Conservation (phyloP, 2,329 filamentous ascomycete genomes). For the Nigrospora oryzae region DNA sequence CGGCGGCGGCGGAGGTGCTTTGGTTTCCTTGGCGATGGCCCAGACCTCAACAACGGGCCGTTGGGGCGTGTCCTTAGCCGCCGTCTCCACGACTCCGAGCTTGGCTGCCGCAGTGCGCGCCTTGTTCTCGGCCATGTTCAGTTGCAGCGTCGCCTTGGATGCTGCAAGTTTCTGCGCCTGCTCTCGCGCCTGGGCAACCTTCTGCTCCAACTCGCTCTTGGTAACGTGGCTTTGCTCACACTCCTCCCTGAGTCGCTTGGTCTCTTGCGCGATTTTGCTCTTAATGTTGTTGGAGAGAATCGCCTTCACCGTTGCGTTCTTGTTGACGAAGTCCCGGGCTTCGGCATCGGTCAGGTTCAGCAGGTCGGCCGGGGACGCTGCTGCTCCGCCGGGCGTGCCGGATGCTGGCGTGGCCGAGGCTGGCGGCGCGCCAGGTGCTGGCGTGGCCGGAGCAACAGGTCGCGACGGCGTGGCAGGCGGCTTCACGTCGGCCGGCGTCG, state of each 20-base stretch:
- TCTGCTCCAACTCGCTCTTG: slow-evolving; percentile 42
- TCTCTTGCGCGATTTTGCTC: slow-evolving; percentile 60
- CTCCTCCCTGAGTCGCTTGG: slow-evolving; percentile 50
- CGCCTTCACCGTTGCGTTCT: slow-evolving; percentile 47
- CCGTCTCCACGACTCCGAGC: slow-evolving; percentile 69
- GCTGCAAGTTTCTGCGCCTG: slow-evolving; percentile 64
- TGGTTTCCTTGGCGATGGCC: slow-evolving; percentile 66
- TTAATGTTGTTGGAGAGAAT: slow-evolving; percentile 57
- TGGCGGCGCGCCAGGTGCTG: slow-evolving; percentile 13
- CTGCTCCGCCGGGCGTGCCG: neutral
- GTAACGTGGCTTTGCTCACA: slow-evolving; percentile 30
- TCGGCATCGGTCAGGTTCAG: slow-evolving; percentile 44
- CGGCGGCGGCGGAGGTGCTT: slow-evolving; percentile 27
- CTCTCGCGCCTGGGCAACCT: slow-evolving; percentile 44
- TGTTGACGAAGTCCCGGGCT: slow-evolving; percentile 47
- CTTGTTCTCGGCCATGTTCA: slow-evolving; percentile 73
- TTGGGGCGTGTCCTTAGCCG: slow-evolving; percentile 77
- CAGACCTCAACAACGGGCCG: slow-evolving; percentile 81
- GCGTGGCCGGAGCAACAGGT: slow-evolving; percentile 25
- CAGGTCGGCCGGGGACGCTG: slow-evolving; percentile 28
- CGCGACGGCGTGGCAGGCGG: slow-evolving; percentile 27
- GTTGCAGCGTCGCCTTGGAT: slow-evolving; percentile 65
- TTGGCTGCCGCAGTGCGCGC: slow-evolving; percentile 58
- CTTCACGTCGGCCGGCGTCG: neutral
- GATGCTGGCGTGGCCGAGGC: slow-evolving; percentile 24